Evolutionary conservation across 108 stramenopile species (phyloP).

Genomic region (Aurantiochytrium sp.): DNA sequence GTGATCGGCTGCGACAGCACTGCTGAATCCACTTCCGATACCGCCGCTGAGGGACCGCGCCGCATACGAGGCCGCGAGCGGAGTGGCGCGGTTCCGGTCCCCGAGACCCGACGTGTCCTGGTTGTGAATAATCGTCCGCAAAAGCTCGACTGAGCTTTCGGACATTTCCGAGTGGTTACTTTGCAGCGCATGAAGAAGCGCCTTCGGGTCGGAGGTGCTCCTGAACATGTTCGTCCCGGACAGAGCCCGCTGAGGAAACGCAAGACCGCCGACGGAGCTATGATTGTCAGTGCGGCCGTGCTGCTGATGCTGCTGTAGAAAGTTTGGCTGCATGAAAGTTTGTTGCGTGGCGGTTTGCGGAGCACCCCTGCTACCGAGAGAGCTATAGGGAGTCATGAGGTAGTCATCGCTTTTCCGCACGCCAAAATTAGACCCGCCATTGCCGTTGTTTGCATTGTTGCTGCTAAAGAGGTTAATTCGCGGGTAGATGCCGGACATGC

Average conservation of each 20-base stretch:
- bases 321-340: no score
- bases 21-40: not conserved
- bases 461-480: not conserved
- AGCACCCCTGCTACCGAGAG: not conserved
- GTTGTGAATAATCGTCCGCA: not conserved
- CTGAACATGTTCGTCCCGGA: not conserved
- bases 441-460: no score
- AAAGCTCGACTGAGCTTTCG: not conserved
- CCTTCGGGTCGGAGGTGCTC: not conserved
- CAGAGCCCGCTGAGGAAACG: not conserved
- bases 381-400: not conserved
- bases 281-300: not conserved
- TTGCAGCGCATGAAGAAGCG: not conserved
- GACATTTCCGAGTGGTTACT: not conserved
- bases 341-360: not conserved
- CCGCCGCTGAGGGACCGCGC: not conserved
- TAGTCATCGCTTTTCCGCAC: not conserved
- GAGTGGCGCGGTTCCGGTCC: not conserved
- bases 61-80: not conserved
- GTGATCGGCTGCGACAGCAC: not conserved
- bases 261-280: not conserved
- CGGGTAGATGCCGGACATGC: not conserved
- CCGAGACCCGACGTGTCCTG: not conserved
- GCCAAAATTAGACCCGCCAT: not conserved
- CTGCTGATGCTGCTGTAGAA: not conserved